Base-by-base conservation (phyloP, 148 eudicot species). In the Rheum nobile region DNA sequence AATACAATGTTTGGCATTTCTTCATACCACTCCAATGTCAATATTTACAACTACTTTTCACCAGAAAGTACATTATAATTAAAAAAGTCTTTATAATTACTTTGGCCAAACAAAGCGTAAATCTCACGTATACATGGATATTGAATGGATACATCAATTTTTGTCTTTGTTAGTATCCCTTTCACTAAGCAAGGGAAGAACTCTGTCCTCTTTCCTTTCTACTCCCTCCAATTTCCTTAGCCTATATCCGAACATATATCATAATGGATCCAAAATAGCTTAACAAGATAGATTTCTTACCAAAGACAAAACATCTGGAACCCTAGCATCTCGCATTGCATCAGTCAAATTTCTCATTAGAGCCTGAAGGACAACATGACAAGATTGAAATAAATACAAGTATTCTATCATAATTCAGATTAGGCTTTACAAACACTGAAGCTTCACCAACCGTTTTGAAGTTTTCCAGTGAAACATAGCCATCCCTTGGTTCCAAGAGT, bases 281-380 rank as follows among this genome's bases (percentile, higher is more conserved):
- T 65, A 17, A 14, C 22, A 65, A 57, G 70, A 65, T 42, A 73
- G 37, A 24, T 72, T 42, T 74, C 90, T 84, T 74, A 95, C 98
- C 91, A 80, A 77, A 75, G 79, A 72, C 67, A 91, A 72, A 74
- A 90, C 83, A 26, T 95, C 98, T 22, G 83, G 41, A 77, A 90
- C 91, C 80, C 87, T 85, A 1, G 97, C 85, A 34, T 90, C 96
- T 77, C 79, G 87, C 98, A 91, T 88, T 26, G 96, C 96, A 79
- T 88, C 92, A 9, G 97, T 91, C 34, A 83, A 81, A 78, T 91
- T 84, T 77, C 78, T 86, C 82, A 65, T 65, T 32, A 95, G 96
- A 82, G 94, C 99, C 99, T 95, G 87, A 75, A 80, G 74, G 55
- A 73, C 37, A n/a, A 57, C 59, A 78, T 50, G 19, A 74, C 67